phyloP scores from a whole-genome alignment of 306 rosid genomes.

The Vigna unguiculata region DNA sequence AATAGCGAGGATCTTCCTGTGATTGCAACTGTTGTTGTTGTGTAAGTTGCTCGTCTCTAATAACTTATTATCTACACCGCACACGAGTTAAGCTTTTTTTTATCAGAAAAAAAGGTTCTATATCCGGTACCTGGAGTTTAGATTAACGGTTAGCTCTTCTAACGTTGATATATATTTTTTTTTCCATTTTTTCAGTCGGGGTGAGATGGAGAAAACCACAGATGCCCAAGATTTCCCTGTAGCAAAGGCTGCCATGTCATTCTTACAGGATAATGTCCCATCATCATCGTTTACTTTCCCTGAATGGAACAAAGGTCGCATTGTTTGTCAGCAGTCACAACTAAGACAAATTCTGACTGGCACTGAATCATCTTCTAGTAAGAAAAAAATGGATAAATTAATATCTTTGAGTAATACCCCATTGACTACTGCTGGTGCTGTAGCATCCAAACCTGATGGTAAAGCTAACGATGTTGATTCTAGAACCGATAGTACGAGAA shows the following conservation, averaged over 20 bases:
- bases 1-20: constrained; percentile 78
- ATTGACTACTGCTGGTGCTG: constrained; percentile 54
- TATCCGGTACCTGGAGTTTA: background rate
- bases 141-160: constrained; percentile 36
- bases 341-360: constrained; percentile 70
- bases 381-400: constrained; percentile 52
- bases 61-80: constrained; percentile 32
- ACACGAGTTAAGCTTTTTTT: constrained; percentile 13
- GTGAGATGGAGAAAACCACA: constrained; percentile 71
- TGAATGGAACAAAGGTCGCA: constrained; percentile 88
- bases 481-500: constrained; percentile 62
- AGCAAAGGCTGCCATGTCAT: constrained; percentile 77
- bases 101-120: background rate
- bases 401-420: constrained; percentile 63
- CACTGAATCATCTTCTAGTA: constrained; percentile 63
- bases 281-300: constrained; percentile 73
- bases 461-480: constrained; percentile 59
- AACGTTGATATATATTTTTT: constrained; percentile 38
- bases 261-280: constrained; percentile 72
- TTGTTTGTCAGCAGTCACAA: constrained; percentile 82
- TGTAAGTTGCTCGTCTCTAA: constrained; percentile 64
- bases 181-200: constrained; percentile 67
- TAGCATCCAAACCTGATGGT: constrained; percentile 57
- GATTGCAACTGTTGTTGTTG: constrained; percentile 82
- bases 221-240: constrained; percentile 63